Conservation (phyloP, 257 asterid species). For the Solanum corneliomulleri region DNA sequence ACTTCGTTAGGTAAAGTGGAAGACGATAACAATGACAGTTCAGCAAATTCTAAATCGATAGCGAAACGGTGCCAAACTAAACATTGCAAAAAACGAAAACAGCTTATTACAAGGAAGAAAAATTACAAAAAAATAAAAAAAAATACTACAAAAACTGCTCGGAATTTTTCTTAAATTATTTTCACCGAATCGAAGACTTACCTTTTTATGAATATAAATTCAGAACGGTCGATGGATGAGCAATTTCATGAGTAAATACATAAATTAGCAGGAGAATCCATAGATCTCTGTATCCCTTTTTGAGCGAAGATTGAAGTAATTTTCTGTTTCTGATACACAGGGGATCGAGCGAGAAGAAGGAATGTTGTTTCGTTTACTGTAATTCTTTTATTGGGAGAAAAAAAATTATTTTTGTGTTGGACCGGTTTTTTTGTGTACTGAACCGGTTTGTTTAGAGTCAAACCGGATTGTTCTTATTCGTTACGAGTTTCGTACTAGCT, state of each 20-base stretch:
- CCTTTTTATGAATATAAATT: constrained; percentile 20
- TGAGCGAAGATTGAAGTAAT: constrained; percentile 1
- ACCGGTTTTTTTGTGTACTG: constrained; percentile 3
- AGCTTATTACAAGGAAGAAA: neutral
- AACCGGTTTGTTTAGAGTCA: neutral
- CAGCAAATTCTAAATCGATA: constrained; percentile 42
- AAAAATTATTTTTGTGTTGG: neutral
- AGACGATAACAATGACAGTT: constrained; percentile 36
- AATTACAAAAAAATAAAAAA: neutral
- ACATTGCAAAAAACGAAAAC: neutral
- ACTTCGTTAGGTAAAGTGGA: constrained; percentile 58
- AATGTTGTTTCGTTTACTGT: neutral
- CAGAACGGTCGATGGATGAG: neutral
- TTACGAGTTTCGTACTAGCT: neutral
- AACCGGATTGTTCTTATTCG: neutral
- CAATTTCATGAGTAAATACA: constrained; percentile 17
- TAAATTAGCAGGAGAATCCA: neutral
- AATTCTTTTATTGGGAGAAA: neutral
- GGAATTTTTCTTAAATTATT: neutral
- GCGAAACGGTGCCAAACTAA: constrained; percentile 35
- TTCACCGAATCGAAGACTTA: neutral
- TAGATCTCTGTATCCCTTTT: constrained; percentile 18
- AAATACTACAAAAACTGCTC: neutral
- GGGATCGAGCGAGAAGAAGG: constrained; percentile 27
- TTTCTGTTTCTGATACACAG: constrained; percentile 5